Conservation (phyloP, 2,329 filamentous ascomycete genomes). For the Aureobasidium melanogenum region DNA sequence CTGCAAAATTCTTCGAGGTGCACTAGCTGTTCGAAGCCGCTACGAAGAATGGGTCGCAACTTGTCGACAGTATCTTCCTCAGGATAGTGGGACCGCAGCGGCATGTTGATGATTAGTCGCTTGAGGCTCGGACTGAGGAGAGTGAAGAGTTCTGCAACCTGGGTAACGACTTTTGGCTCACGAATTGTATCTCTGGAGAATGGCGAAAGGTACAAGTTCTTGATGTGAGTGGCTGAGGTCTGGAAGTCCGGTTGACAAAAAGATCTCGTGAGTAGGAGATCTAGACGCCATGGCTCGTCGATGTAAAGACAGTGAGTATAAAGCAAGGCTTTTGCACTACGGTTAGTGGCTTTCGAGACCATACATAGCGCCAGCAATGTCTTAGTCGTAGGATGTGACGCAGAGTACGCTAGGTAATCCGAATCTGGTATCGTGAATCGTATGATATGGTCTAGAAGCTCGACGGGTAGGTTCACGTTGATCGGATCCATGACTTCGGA, state of each 20-base stretch:
- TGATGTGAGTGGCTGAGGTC: neutral
- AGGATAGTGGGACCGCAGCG: neutral
- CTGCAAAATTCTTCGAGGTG: neutral
- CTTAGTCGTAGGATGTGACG: neutral
- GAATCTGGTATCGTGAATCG: neutral
- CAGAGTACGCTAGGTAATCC: neutral
- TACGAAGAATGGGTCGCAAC: neutral
- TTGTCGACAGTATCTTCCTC: neutral
- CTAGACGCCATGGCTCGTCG: neutral
- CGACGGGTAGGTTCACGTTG: neutral
- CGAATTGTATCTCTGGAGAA: neutral
- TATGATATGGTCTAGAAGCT: neutral
- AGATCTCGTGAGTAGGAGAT: neutral
- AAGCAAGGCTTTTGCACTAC: neutral
- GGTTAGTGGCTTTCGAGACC: neutral
- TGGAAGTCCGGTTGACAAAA: neutral
- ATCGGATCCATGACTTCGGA: neutral
- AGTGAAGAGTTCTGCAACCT: neutral
- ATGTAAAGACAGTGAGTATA: neutral
- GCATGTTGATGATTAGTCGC: neutral
- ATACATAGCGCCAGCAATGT: neutral
- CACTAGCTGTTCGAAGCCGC: neutral
- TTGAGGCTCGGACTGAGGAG: neutral
- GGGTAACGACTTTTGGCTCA: neutral
- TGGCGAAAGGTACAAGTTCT: neutral